Conservation (phyloP, 78 protist genomes). For the Planoprotostelium fungivorum region DNA sequence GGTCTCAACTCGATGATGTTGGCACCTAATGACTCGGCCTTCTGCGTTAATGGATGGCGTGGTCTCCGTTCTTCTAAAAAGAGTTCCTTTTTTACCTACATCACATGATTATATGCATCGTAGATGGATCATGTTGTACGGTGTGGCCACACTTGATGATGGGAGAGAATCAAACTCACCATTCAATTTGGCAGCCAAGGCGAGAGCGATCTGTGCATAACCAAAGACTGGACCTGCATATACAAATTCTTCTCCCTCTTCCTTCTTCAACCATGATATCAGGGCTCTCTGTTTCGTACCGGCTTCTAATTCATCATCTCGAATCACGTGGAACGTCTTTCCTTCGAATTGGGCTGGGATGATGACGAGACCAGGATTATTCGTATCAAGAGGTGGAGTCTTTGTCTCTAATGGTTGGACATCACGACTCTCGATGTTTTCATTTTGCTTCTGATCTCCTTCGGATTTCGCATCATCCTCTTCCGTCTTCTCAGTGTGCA, state of each 20-base stretch:
- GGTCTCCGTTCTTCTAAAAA: not conserved
- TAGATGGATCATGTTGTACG: no score
- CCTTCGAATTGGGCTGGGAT: not conserved
- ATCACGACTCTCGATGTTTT: no score
- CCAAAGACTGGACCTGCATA: not conserved
- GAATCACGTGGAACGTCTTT: not conserved
- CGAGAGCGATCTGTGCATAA: not conserved
- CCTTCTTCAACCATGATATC: not conserved
- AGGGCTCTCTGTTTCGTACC: not conserved
- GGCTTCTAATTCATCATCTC: not conserved
- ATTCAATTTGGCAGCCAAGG: not conserved
- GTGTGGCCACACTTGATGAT: not conserved
- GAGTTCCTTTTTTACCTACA: not conserved
- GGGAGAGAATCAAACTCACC: not conserved
- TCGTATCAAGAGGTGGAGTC: no score
- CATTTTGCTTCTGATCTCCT: no score
- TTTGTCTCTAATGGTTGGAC: no score
- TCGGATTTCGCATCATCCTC: no score
- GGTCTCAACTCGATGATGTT: not conserved
- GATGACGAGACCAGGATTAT: not conserved
- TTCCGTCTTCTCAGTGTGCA: no score
- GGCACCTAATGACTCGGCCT: not conserved
- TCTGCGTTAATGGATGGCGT: not conserved
- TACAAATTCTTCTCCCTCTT: not conserved
- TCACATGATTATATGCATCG: no score